Percentiles rank a stretch among this genome's conserved stretches.
Conservation (phyloP, 768 basidiomycete species). For the Phanerochaete sordida region DNA sequence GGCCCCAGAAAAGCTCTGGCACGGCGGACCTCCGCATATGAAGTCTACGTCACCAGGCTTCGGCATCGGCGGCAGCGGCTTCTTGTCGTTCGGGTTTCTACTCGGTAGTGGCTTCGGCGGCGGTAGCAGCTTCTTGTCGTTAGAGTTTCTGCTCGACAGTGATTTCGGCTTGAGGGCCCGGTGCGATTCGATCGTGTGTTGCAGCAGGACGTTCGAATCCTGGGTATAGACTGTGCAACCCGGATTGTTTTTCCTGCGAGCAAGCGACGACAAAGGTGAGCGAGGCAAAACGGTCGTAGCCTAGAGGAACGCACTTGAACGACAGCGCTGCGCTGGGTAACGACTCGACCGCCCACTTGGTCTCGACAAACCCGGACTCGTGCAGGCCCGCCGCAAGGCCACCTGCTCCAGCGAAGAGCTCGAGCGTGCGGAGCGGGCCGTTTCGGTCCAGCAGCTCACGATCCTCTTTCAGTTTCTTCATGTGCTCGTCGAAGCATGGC, state of each 20-base stretch:
- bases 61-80: constrained; percentile 47
- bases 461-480: constrained; percentile 25
- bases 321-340: constrained; percentile 61
- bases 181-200: constrained; percentile 49
- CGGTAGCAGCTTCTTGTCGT: constrained; percentile 27
- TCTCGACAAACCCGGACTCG: constrained; percentile 57
- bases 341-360: constrained; percentile 67
- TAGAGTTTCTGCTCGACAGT: constrained; percentile 31
- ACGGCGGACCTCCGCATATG: constrained; percentile 77
- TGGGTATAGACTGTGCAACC: constrained; percentile 59
- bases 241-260: constrained; percentile 59
- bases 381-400: constrained; percentile 69
- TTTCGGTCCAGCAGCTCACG: constrained; percentile 31
- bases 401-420: constrained; percentile 74
- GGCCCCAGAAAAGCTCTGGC: constrained; percentile 66
- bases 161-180: constrained; percentile 38
- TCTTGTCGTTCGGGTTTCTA: constrained; percentile 31
- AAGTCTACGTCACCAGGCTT: constrained; percentile 59
- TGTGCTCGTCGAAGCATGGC: constrained; percentile 35
- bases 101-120: constrained; percentile 22
- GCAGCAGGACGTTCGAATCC: constrained; percentile 55
- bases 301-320: constrained; percentile 56
- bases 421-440: constrained; percentile 52
- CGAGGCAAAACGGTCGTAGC: too few species aligned
- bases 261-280: not conserved